Percentiles rank a stretch among this genome's conserved stretches.
Conservation (phyloP, 2,329 filamentous ascomycete genomes). For the Periconia sp. region DNA sequence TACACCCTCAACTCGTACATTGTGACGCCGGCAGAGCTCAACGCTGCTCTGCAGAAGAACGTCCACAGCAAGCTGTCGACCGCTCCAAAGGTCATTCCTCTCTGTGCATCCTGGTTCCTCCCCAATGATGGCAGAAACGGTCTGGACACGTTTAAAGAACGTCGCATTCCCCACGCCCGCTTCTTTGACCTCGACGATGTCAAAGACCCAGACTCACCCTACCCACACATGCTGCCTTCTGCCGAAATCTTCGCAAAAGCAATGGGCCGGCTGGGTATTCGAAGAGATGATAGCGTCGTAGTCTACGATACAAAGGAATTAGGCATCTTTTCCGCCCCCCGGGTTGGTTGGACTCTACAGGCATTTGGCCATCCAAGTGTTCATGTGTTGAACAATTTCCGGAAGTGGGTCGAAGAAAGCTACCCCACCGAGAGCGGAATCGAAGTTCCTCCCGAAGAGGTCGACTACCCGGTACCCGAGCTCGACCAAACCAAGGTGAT, state of each 20-base stretch:
- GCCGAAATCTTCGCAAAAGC: conserved; percentile 79
- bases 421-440: conserved; percentile 79
- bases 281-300: conserved; percentile 83
- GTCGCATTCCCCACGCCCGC: conserved; percentile 82
- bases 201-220: conserved; percentile 83
- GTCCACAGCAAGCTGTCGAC: conserved; percentile 77
- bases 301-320: conserved; percentile 92
- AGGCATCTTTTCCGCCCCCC: conserved; percentile 90
- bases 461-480: conserved; percentile 47
- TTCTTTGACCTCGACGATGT: conserved; percentile 97
- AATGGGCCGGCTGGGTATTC: conserved; percentile 87
- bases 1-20: conserved; percentile 74
- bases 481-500: conserved; percentile 66
- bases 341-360: conserved; percentile 90
- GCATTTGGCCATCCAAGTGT: conserved; percentile 88
- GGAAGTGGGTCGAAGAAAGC: conserved; percentile 84
- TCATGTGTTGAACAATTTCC: conserved; percentile 94
- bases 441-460: conserved; percentile 51
- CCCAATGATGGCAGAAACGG: conserved; percentile 87
- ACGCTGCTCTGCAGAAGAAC: conserved; percentile 80
- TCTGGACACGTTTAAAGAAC: conserved; percentile 75
- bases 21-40: conserved; percentile 80
- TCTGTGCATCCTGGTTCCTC: conserved; percentile 95
- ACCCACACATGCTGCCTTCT: conserved; percentile 94
- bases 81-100: conserved; percentile 78